Base-by-base conservation (phyloP, 164 flowering plant species). In the Vitis riparia region DNA sequence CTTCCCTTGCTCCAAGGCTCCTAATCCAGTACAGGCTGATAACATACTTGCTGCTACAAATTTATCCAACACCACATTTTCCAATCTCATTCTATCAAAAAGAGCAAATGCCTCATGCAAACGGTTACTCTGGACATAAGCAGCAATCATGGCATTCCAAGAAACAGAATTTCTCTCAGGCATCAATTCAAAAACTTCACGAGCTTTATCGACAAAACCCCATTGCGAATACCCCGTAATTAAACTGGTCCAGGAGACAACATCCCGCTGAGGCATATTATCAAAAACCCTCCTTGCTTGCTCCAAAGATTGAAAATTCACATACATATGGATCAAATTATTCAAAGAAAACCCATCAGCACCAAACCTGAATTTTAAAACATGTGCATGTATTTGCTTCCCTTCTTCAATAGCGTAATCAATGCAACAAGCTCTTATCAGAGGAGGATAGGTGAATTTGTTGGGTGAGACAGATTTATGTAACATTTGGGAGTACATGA, bases 91-190 rank as follows among this genome's bases (percentile, higher is more conserved):
- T 71, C 79, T 77, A 51, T 81, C 68, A 58, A 89, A 84, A 73
- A 89, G 67, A 50, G 59, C 75, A 74, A 87, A 80, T 0, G 89
- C 88, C 50, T 89, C 89, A 6, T 68, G 76, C 57, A 85, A 84
- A 15, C 81, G 76, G 53, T 78, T 73, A 52, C 76, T 82, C 69
- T 80, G 87, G 37, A 87, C 88, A 77, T 60, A 81, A 27, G 81
- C 84, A 2, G 91, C 78, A 19, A 89, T 82, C 81, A 87, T 83
- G 13, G 91, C 86, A 70, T 87, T 89, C 89, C 91, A 89, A 66
- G 84, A 68, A 65, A 75, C 83, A 17, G 84, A 79, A 51, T 77
- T 82, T 57, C 68, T 78, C 68, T 75, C 82, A 1, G 83, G 80
- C 84, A 80, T 82, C 59, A 69, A 58, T 64, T 82, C 82, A 63